A percentile compares a stretch with the other conserved stretches of the same genome.
These are phyloP conservation scores for Talaromyces nanjingensis DNA, from an alignment of 495 filamentous ascomycete genomes.

Conservation along the genomic window DNA sequence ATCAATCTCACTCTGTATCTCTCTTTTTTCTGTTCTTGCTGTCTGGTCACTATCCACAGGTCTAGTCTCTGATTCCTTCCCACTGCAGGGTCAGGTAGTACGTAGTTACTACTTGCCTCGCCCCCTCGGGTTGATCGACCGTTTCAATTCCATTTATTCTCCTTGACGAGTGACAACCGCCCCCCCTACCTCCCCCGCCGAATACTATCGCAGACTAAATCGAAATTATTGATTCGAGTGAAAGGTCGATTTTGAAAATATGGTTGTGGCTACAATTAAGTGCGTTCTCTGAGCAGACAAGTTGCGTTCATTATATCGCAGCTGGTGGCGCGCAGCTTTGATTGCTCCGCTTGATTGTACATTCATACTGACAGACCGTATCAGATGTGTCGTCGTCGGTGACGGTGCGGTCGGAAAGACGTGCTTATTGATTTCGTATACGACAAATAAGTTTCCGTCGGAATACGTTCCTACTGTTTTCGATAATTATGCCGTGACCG, in stretches of 20 bases:
- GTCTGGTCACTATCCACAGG: not conserved
- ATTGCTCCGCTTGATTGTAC: not conserved
- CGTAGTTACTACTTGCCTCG: not conserved
- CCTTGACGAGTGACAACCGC: not conserved
- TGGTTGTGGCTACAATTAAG: constrained; percentile 85
- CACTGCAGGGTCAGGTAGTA: not conserved
- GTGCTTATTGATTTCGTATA: constrained; percentile 97
- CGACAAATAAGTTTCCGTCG: constrained; percentile 98
- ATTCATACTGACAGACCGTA: not conserved
- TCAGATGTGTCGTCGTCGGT: constrained; percentile 94
- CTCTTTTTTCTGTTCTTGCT: not conserved
- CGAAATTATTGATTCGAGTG: not conserved
- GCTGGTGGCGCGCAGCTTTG: not conserved
- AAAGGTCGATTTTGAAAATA: constrained; percentile 21
- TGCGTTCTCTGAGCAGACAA: constrained; percentile 34
- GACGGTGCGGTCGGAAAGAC: constrained; percentile 99
- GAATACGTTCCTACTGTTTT: constrained; percentile 99
- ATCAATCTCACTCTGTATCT: not conserved
- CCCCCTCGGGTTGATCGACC: not conserved
- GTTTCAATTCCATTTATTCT: not conserved
- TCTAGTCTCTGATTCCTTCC: not conserved
- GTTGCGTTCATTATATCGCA: not conserved
- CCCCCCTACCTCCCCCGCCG: constrained; percentile 13
- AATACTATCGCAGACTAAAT: constrained; percentile 1
- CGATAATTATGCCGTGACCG: constrained; percentile 98